These are phyloP conservation scores for Backusella circina DNA, from an alignment of 192 early-diverging fungal species.

Conservation along the genomic window DNA sequence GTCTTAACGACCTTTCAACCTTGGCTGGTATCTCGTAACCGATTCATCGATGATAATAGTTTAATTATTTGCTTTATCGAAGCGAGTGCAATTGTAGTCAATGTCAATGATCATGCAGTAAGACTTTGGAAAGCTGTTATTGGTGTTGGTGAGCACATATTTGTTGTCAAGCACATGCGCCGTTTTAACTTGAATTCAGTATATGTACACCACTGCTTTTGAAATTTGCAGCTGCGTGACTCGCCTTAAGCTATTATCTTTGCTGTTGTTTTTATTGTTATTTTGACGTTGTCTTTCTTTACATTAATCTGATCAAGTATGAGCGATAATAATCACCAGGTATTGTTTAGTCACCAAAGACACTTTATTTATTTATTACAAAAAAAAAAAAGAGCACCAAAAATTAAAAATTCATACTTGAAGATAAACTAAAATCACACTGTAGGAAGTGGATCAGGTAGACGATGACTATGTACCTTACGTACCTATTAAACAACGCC, in stretches of 20 bases:
- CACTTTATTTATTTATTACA: background rate
- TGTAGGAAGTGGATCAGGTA: background rate
- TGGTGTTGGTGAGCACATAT: background rate
- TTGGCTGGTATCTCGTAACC: too few relatives aligned
- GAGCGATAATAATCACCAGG: background rate
- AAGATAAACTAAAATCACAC: too few relatives aligned
- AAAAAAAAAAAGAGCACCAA: too few relatives aligned
- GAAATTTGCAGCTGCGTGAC: background rate
- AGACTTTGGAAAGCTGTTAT: too few relatives aligned
- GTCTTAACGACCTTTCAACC: too few relatives aligned
- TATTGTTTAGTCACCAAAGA: background rate
- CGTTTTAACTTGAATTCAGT: background rate
- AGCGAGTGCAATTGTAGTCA: too few relatives aligned
- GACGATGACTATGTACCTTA: slow-evolving; percentile 74
- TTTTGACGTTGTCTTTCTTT: background rate
- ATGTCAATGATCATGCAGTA: too few relatives aligned
- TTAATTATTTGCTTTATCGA: too few relatives aligned
- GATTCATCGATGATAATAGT: too few relatives aligned
- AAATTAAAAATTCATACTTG: background rate
- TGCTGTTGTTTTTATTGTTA: background rate
- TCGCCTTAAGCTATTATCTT: background rate
- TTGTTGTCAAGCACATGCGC: background rate
- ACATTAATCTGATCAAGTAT: background rate
- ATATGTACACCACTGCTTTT: background rate
- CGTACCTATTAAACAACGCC: slow-evolving; percentile 66